Evolutionary conservation across 805 yeast genomes (phyloP).

Genomic region (Maudiozyma serrabonitensis): DNA sequence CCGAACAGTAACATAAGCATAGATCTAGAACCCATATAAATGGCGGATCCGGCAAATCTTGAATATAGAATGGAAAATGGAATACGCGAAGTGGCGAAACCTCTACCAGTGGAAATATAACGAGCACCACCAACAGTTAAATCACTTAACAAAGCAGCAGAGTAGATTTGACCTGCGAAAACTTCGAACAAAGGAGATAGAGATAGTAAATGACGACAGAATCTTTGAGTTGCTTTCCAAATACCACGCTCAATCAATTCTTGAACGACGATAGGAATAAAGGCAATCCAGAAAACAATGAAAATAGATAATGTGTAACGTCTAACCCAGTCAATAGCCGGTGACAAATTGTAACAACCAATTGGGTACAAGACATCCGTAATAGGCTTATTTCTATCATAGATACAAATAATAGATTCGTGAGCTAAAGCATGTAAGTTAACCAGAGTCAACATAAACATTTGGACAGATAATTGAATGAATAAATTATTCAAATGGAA

Average conservation of each 20-base stretch:
- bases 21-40: conserved; percentile 76
- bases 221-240: conserved; percentile 64
- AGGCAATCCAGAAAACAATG: conserved; percentile 73
- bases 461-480: conserved; percentile 64
- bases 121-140: conserved; percentile 79
- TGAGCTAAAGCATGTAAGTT: conserved; percentile 67
- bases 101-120: conserved; percentile 80
- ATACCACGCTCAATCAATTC: conserved; percentile 76
- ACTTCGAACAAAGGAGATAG: conserved; percentile 77
- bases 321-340: conserved; percentile 73
- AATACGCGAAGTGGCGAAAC: conserved; percentile 73
- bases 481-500: conserved; percentile 75
- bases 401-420: conserved; percentile 59
- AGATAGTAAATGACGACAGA: conserved; percentile 57
- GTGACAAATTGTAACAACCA: conserved; percentile 66
- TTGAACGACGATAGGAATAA: conserved; percentile 68
- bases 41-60: conserved; percentile 72
- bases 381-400: conserved; percentile 54
- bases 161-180: conserved; percentile 70
- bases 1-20: conserved; percentile 64
- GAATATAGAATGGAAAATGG: conserved; percentile 67
- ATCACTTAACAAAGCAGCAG: conserved; percentile 61
- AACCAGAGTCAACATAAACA: conserved; percentile 59
- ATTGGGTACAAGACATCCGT: conserved; percentile 57
- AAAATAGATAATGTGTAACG: conserved; percentile 74